Percentiles rank a stretch among this genome's conserved stretches.
Conservation (phyloP, 1,284 basidiomycete species). For the Moesziomyces sp. region DNA sequence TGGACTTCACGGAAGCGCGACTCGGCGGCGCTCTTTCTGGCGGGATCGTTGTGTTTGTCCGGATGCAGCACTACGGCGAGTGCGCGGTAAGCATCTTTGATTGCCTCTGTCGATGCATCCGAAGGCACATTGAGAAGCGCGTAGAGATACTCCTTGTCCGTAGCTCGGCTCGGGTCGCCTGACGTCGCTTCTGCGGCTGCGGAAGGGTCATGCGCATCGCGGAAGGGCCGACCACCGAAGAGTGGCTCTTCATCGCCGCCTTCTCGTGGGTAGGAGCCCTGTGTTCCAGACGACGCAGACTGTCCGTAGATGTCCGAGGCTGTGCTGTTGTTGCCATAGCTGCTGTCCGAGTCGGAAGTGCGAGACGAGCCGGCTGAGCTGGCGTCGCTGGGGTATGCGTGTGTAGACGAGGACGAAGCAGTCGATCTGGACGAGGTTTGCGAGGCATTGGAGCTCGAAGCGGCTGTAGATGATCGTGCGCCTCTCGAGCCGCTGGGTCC, state of each 20-base stretch:
- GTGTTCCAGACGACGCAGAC: conserved; percentile 25
- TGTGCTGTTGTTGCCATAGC: background rate
- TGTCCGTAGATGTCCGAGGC: conserved; percentile 24
- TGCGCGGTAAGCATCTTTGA: conserved; percentile 78
- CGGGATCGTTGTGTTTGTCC: conserved; percentile 79
- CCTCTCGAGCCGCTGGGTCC: background rate
- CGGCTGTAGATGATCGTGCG: conserved; percentile 1
- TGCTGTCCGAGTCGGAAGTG: conserved; percentile 1
- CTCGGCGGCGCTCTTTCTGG: conserved; percentile 74
- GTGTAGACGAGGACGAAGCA: conserved; percentile 2
- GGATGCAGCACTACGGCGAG: conserved; percentile 84
- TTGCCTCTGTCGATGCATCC: conserved; percentile 75
- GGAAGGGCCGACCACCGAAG: conserved; percentile 63
- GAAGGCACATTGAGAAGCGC: conserved; percentile 75
- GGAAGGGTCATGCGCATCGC: conserved; percentile 40
- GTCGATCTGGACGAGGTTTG: conserved; percentile 1
- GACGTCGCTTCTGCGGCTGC: background rate
- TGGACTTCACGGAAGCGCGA: conserved; percentile 79
- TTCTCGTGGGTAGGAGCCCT: conserved; percentile 22
- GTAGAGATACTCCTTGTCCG: conserved; percentile 50
- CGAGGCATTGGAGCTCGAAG: too few relatives aligned
- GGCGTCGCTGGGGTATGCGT: background rate
- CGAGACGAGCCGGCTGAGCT: conserved; percentile 2
- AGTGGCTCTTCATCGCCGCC: conserved; percentile 57
- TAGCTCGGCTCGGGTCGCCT: conserved; percentile 3